Percentiles rank a stretch among this genome's conserved stretches.
Evolutionary conservation across 2,329 filamentous ascomycete genomes (phyloP).

Genomic region (Ophiostoma novo-ulmi): DNA sequence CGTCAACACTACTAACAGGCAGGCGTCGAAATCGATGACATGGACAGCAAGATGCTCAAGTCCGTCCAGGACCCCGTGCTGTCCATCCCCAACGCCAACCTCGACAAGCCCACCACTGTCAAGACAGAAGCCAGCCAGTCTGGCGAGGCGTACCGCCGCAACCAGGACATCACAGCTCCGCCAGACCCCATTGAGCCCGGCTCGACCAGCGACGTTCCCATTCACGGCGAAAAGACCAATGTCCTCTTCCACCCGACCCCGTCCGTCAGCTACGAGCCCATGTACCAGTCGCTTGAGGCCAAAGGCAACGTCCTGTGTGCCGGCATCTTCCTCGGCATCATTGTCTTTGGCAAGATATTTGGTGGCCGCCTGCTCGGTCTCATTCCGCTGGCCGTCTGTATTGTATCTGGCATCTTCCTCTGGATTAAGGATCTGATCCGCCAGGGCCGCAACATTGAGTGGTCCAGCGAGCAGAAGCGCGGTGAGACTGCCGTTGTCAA

Average conservation of each 20-base stretch:
- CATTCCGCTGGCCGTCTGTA: constrained; percentile 64
- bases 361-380: constrained; percentile 73
- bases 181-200: constrained; percentile 79
- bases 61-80: constrained; percentile 69
- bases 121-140: constrained; percentile 67
- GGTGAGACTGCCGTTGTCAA: constrained; percentile 84
- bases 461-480: constrained; percentile 78
- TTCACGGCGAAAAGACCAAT: constrained; percentile 94
- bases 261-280: constrained; percentile 81
- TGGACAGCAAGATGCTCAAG: constrained; percentile 56
- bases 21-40: constrained; percentile 77
- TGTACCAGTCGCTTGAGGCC: constrained; percentile 71
- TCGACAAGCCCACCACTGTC: constrained; percentile 68
- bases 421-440: constrained; percentile 86
- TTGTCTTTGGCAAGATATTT: constrained; percentile 73
- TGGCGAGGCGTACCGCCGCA: constrained; percentile 72
- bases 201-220: constrained; percentile 87
- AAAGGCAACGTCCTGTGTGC: constrained; percentile 65
- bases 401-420: constrained; percentile 74
- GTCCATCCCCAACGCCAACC: constrained; percentile 83
- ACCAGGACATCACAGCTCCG: constrained; percentile 84
- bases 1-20: not conserved
- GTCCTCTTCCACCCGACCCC: constrained; percentile 94
- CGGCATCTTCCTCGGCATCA: constrained; percentile 65
- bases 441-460: constrained; percentile 77